These are phyloP conservation scores for Scenedesmus sp. DNA, from an alignment of 163 green algal species.

Conservation along the genomic window DNA sequence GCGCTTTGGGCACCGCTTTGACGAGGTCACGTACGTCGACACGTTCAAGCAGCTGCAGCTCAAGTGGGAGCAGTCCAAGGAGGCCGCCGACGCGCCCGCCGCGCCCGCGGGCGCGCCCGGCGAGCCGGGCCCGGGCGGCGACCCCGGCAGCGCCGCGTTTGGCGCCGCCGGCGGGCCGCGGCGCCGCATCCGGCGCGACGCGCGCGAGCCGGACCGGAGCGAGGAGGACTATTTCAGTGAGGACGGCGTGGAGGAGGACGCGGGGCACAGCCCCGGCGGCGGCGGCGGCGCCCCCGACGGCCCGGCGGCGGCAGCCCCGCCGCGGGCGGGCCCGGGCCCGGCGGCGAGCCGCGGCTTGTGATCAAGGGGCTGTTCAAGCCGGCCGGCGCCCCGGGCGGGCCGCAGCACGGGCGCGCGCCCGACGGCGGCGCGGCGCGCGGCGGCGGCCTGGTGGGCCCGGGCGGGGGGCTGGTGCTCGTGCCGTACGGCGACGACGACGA, in stretches of 20 bases:
- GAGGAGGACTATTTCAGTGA: slow-evolving; percentile 74
- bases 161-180: background rate
- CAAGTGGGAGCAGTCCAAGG: slow-evolving; percentile 68
- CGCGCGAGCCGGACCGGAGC: slow-evolving; percentile 57
- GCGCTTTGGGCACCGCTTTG: slow-evolving; percentile 62
- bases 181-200: slow-evolving; percentile 35
- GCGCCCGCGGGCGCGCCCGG: background rate
- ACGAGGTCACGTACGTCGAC: slow-evolving; percentile 69
- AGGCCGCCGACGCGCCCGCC: slow-evolving; percentile 12
- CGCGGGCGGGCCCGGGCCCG: background rate
- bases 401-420: background rate
- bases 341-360: background rate
- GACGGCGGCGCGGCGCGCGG: background rate
- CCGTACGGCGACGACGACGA: slow-evolving; percentile 54
- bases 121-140: background rate
- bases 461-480: slow-evolving; percentile 41
- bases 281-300: background rate
- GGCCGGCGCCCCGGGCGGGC: background rate
- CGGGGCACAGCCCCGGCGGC: background rate
- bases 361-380: slow-evolving; percentile 16
- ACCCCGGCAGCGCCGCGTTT: too few species aligned
- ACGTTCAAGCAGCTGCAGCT: slow-evolving; percentile 75
- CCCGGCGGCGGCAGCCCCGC: background rate
- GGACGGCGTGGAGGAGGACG: slow-evolving; percentile 51
- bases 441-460: background rate